These are phyloP conservation scores for Beauveria bassiana DNA, from an alignment of 2,329 filamentous ascomycete species.

Conservation along the genomic window DNA sequence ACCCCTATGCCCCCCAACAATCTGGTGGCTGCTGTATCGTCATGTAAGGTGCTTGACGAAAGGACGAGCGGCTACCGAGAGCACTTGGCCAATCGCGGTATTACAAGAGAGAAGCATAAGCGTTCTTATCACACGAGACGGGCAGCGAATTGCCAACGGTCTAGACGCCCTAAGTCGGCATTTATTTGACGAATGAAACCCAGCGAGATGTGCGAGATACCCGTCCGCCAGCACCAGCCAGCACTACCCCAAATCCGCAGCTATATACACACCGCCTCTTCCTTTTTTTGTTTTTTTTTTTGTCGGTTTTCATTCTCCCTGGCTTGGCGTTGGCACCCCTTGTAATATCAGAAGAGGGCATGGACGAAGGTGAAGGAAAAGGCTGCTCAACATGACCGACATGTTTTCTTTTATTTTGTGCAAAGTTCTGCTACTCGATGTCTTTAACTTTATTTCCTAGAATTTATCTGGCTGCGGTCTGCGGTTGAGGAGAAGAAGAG, in stretches of 20 bases:
- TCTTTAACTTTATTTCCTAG: conserved; percentile 9
- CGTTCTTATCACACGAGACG: neutral
- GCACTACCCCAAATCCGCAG: neutral
- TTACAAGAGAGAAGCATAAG: neutral
- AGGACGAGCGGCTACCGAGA: neutral
- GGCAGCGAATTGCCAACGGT: neutral
- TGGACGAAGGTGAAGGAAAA: conserved; percentile 1
- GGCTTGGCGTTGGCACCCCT: conserved; percentile 11
- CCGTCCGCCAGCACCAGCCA: conserved; percentile 15
- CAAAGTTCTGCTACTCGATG: neutral
- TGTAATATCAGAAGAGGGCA: conserved; percentile 12
- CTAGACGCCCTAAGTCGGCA: neutral
- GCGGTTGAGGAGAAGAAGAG: neutral
- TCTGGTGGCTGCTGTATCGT: conserved; percentile 87
- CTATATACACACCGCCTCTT: conserved; percentile 4
- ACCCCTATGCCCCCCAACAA: conserved; percentile 97
- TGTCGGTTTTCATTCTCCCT: neutral
- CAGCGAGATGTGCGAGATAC: conserved; percentile 15
- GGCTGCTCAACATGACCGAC: neutral
- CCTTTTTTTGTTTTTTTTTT: conserved; percentile 10
- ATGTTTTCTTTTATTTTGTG: conserved; percentile 5
- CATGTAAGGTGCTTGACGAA: conserved; percentile 55
- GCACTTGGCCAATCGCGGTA: neutral
- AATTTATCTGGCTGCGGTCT: neutral
- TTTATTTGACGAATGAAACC: neutral